phyloP scores from a whole-genome alignment of 1,284 basidiomycete species.

The Sporisorium exsertum region DNA sequence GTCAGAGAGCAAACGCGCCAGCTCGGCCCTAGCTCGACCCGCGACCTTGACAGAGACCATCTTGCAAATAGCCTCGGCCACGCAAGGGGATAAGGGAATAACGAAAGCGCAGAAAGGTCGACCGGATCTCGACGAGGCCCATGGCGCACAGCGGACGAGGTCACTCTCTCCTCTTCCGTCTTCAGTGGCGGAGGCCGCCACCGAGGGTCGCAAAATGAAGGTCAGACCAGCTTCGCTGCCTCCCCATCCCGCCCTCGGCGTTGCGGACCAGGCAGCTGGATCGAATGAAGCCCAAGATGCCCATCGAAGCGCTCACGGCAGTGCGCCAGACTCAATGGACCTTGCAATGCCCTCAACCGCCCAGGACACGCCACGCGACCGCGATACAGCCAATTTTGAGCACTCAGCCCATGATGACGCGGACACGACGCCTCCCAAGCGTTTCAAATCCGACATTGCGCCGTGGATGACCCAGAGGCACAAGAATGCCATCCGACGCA shows the following conservation, averaged over 20 bases:
- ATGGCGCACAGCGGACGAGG: background rate
- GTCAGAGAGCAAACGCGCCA: background rate
- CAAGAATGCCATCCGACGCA: slow-evolving; percentile 30
- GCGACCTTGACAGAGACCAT: background rate
- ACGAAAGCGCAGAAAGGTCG: background rate
- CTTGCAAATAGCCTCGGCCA: background rate
- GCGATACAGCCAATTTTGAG: background rate
- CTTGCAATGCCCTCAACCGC: background rate
- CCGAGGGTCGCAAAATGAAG: background rate
- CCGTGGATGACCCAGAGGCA: slow-evolving; percentile 32
- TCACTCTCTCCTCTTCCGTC: background rate
- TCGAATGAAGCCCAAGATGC: too few relatives aligned
- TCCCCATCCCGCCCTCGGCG: background rate
- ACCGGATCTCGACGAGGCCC: background rate
- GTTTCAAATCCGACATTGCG: slow-evolving; percentile 25
- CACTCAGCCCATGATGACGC: background rate
- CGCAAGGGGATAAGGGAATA: too few relatives aligned
- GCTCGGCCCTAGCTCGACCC: slow-evolving; percentile 4
- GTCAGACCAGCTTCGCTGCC: background rate
- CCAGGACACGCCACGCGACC: background rate
- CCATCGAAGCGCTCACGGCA: background rate
- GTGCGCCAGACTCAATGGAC: background rate
- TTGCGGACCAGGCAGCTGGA: background rate
- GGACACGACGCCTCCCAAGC: background rate
- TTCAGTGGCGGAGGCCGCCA: background rate